These are phyloP conservation scores for Pseudogymnoascus sp. DNA, from an alignment of 2,329 filamentous ascomycete species.

Conservation along the genomic window DNA sequence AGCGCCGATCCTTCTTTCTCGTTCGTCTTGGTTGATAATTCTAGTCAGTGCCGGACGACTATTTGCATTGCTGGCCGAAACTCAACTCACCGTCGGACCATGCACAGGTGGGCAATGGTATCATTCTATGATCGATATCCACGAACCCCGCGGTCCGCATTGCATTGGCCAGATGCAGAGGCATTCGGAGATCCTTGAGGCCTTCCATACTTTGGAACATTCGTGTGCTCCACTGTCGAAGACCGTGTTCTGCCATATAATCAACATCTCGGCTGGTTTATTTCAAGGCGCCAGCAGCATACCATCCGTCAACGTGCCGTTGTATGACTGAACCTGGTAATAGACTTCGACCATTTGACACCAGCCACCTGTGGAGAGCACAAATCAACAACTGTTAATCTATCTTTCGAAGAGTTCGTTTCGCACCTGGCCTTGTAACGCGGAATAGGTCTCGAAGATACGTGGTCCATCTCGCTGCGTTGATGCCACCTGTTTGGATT, in stretches of 20 bases:
- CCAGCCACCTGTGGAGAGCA: slow-evolving; percentile 52
- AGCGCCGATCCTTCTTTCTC: slow-evolving; percentile 44
- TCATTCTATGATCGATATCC: slow-evolving; percentile 56
- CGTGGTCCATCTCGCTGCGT: slow-evolving; percentile 60
- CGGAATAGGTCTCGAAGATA: slow-evolving; percentile 71
- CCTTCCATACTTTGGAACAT: slow-evolving; percentile 55
- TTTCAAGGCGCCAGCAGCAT: slow-evolving; percentile 20
- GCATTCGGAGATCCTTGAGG: slow-evolving; percentile 58
- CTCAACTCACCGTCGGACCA: slow-evolving; percentile 56
- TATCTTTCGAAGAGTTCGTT: not conserved
- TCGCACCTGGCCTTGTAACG: slow-evolving; percentile 51
- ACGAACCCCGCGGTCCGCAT: slow-evolving; percentile 48
- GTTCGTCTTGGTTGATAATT: slow-evolving; percentile 33
- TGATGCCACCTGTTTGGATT: slow-evolving; percentile 51
- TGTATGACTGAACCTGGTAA: slow-evolving; percentile 77
- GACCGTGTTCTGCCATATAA: slow-evolving; percentile 44
- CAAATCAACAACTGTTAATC: not conserved
- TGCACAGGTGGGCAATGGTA: slow-evolving; percentile 59
- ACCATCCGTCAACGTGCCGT: slow-evolving; percentile 63
- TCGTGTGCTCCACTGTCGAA: slow-evolving; percentile 58
- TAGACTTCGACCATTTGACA: slow-evolving; percentile 84
- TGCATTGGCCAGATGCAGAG: slow-evolving; percentile 42
- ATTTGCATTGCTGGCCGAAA: not conserved
- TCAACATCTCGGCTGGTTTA: slow-evolving; percentile 14
- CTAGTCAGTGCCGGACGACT: slow-evolving; percentile 4